Conservation (phyloP, 257 asterid species). For the Salvia rosmarinus region DNA sequence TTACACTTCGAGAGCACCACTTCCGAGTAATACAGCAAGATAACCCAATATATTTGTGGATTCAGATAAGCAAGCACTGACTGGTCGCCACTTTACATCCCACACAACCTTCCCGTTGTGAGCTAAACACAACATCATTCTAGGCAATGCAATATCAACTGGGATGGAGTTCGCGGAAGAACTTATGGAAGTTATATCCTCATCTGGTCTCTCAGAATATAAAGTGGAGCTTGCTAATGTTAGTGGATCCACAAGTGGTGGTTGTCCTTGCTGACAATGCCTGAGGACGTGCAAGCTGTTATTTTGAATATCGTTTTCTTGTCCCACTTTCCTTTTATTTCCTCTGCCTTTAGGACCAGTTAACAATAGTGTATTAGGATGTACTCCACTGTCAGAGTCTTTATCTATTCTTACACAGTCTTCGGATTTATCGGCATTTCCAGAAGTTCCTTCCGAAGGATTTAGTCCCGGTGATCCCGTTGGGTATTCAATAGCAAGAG, state of each 20-base stretch:
- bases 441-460: conserved; percentile 35
- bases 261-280: conserved; percentile 42
- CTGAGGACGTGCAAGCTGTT: conserved; percentile 35
- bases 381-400: conserved; percentile 29
- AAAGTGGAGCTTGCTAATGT: conserved; percentile 32
- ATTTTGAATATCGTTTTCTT: conserved; percentile 33
- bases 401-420: conserved; percentile 30
- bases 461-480: conserved; percentile 28
- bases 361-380: conserved; percentile 27
- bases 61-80: conserved; percentile 42
- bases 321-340: conserved; percentile 39
- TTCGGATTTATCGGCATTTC: conserved; percentile 28
- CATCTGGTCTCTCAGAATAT: conserved; percentile 38
- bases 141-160: conserved; percentile 70
- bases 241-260: conserved; percentile 36
- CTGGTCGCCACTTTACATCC: conserved; percentile 96
- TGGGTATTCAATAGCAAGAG: conserved; percentile 45
- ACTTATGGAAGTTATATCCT: conserved; percentile 28
- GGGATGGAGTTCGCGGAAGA: conserved; percentile 48
- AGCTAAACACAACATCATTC: conserved; percentile 83
- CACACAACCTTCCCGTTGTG: conserved; percentile 94
- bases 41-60: conserved; percentile 78
- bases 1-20: conserved; percentile 96
- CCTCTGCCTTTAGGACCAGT: conserved; percentile 36
- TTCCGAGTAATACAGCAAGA: conserved; percentile 93